Evolutionary conservation across 2,329 filamentous ascomycete genomes (phyloP), one percentile per base, ranked within the genome.

Genomic region (Triangularia setosa): DNA sequence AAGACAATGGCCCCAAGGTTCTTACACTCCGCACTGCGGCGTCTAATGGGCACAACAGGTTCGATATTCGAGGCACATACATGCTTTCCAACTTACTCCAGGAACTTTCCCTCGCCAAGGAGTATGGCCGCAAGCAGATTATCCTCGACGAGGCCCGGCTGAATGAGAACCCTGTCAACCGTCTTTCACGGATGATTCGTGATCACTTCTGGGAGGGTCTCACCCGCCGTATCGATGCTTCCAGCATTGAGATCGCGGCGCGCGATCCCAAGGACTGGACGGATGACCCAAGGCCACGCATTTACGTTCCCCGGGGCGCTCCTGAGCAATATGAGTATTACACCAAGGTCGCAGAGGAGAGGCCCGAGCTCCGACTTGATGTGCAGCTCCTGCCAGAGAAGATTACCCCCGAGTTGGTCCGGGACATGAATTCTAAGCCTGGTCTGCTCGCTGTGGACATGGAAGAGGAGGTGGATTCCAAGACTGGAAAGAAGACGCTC

Each of bases 221-320:
- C 69, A 98, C 94, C 3, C 86, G 95, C 65, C 87, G 91, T 11
- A 96, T 98, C 70, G 95, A 99, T 78, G 92, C 89, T 9, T 92
- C 90, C 54, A 92, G 88, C 73, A 92, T 99, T 71, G 91, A 93
- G 65, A 81, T 92, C 69, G 94, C 95, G 18, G 95, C 92, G 21
- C 86, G 82, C 68, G 95, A 99, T 74, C 91, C 94, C 52, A 98
- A 99, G 77, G 94, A 98, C 76, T 97, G 93, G 92, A 98, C 93
- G 1, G 84, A 85, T 64, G 90, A 98, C 72, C 93, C 93, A 5
- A 87, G 91, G 16, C 94, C 94, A 2, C 88, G 95, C 58, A 96
- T 99, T 69, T 99, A 99, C 75, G 84, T 99, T 21, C 95, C 95
- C 0, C 81, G 80, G 35, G 92, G 92, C 24, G 92, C 90, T 5